phyloP scores from a whole-genome alignment of 495 filamentous ascomycete genomes.

The Penicillium roqueforti region DNA sequence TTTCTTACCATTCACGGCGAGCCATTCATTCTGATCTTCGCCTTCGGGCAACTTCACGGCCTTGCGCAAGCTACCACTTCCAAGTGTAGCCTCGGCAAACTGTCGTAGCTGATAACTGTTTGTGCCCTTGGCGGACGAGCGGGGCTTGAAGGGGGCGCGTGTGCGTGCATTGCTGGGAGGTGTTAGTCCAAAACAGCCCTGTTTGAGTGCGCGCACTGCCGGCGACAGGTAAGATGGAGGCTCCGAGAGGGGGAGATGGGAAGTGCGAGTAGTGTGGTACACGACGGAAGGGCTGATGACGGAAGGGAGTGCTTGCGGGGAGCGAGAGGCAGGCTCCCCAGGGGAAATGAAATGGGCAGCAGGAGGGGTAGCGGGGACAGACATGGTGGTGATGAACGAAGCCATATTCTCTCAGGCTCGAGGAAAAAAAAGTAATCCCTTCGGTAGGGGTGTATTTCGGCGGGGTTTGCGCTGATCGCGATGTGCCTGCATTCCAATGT shows the following conservation, averaged over 20 bases:
- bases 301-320: constrained; percentile 13
- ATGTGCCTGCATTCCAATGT: constrained; percentile 28
- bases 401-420: constrained; percentile 43
- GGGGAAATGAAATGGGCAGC: constrained; percentile 32
- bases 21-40: constrained; percentile 95
- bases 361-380: constrained; percentile 44
- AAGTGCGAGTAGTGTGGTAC: constrained; percentile 33
- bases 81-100: constrained; percentile 95
- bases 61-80: constrained; percentile 90
- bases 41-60: constrained; percentile 95
- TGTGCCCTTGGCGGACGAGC: constrained; percentile 79
- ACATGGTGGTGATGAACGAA: constrained; percentile 70
- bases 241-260: constrained; percentile 30
- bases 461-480: constrained; percentile 23
- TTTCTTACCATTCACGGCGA: constrained; percentile 83
- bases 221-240: constrained; percentile 42
- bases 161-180: constrained; percentile 80
- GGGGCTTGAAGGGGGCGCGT: constrained; percentile 85
- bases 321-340: constrained; percentile 27
- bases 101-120: constrained; percentile 94
- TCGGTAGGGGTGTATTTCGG: constrained; percentile 13
- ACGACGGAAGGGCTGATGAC: constrained; percentile 23
- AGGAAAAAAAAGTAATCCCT: not conserved
- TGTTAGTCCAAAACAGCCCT: constrained; percentile 40
- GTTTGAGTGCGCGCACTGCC: constrained; percentile 39